A percentile compares a stretch with the other conserved stretches of the same genome.
Conservation (phyloP, 83 land plant genomes). For the Thuja plicata region DNA sequence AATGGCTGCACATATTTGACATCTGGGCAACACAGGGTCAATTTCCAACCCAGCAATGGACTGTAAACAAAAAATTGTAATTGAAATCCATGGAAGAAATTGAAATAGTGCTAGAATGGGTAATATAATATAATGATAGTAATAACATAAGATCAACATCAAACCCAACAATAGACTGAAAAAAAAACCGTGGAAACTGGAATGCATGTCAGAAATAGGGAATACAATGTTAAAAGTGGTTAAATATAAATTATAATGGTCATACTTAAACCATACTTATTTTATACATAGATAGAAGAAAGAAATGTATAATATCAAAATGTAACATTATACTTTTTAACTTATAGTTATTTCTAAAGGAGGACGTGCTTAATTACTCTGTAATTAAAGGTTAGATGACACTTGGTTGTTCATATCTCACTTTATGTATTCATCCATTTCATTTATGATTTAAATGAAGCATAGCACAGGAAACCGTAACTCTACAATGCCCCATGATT, state of each 20-base stretch:
- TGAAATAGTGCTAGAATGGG: background rate
- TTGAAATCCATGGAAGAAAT: background rate
- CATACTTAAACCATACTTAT: background rate
- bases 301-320: background rate
- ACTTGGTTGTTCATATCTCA: background rate
- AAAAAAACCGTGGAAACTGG: background rate
- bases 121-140: too few relatives aligned
- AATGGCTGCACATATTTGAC: background rate
- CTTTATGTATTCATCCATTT: background rate
- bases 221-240: too few relatives aligned
- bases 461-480: background rate
- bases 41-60: background rate
- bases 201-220: background rate
- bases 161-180: background rate
- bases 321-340: background rate
- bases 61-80: background rate
- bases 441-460: background rate
- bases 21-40: background rate
- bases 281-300: background rate
- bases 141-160: background rate
- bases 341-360: background rate
- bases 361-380: background rate
- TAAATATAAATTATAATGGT: background rate
- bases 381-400: background rate
- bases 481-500: background rate